phyloP scores from a whole-genome alignment of 2,329 filamentous ascomycete species.

The Didymella exigua region DNA sequence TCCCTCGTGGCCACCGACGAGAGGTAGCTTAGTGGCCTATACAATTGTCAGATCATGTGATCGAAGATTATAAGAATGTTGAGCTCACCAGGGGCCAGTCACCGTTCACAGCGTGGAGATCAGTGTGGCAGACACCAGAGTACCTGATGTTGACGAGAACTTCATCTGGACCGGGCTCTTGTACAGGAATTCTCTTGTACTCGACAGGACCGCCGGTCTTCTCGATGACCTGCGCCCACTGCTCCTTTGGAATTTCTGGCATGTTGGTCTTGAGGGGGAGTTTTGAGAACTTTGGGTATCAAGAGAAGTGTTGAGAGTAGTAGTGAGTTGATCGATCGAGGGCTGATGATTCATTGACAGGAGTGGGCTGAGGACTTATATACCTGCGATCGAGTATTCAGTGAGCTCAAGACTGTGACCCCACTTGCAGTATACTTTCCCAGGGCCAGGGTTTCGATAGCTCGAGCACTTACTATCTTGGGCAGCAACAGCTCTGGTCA shows the following conservation, averaged over 20 bases:
- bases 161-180: conserved; percentile 82
- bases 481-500: conserved; percentile 19
- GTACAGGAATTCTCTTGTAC: conserved; percentile 83
- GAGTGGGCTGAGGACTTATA: conserved; percentile 26
- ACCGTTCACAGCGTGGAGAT: conserved; percentile 79
- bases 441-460: conserved; percentile 18
- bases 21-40: conserved; percentile 73
- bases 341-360: conserved; percentile 16
- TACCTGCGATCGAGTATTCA: conserved; percentile 15
- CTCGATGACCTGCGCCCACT: conserved; percentile 92
- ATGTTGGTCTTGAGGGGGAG: conserved; percentile 42
- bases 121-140: conserved; percentile 90
- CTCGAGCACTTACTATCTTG: conserved; percentile 12
- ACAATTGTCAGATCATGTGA: conserved; percentile 19
- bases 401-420: conserved; percentile 18
- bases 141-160: conserved; percentile 91
- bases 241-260: conserved; percentile 73
- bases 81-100: conserved; percentile 76
- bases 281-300: neutral
- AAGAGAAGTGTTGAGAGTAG: conserved; percentile 6
- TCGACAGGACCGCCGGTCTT: conserved; percentile 72
- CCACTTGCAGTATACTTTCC: conserved; percentile 13
- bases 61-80: neutral
- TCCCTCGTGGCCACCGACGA: conserved; percentile 80
- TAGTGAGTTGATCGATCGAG: conserved; percentile 17